A percentile compares a stretch with the other conserved stretches of the same genome.
These are phyloP conservation scores for Ustilago crameri DNA, from an alignment of 1,284 basidiomycete species.

Conservation along the genomic window DNA sequence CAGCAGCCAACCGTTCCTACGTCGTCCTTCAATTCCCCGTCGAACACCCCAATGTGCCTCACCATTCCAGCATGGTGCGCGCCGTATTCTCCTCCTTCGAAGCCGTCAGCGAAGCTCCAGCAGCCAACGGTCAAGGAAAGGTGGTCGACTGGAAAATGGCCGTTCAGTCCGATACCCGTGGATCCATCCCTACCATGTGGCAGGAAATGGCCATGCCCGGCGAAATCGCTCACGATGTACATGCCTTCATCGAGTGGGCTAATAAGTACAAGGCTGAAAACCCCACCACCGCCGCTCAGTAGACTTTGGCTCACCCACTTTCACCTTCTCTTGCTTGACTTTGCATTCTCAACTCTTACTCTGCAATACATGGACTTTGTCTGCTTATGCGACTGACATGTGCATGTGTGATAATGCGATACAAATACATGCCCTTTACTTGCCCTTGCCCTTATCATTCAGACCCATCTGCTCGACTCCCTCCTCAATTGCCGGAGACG, in stretches of 20 bases:
- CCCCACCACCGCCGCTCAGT: constrained; percentile 9
- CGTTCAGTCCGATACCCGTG: constrained; percentile 57
- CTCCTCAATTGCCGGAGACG: constrained; percentile 8
- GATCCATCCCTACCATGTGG: constrained; percentile 55
- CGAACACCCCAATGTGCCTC: constrained; percentile 35
- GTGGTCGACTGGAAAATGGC: constrained; percentile 53
- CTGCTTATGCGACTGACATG: too few relatives aligned
- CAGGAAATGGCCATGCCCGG: constrained; percentile 59
- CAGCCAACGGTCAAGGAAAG: not conserved
- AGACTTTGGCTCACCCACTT: not conserved
- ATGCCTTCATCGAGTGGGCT: constrained; percentile 57
- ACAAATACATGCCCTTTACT: not conserved
- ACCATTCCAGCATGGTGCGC: constrained; percentile 43
- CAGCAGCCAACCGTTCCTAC: constrained; percentile 43
- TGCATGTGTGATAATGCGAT: not conserved
- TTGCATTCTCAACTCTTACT: too few relatives aligned
- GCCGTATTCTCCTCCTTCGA: constrained; percentile 61
- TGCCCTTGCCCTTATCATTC: constrained; percentile 7
- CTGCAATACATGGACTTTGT: too few relatives aligned
- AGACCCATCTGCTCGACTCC: constrained; percentile 7
- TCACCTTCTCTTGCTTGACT: not conserved
- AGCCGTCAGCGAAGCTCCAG: constrained; percentile 46
- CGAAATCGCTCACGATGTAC: constrained; percentile 61
- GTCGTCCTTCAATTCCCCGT: constrained; percentile 57
- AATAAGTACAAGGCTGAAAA: constrained; percentile 34